Evolutionary conservation across 257 asterid genomes (phyloP), one percentile per base, ranked within the genome.

Genomic region (Solanum neorickii): DNA sequence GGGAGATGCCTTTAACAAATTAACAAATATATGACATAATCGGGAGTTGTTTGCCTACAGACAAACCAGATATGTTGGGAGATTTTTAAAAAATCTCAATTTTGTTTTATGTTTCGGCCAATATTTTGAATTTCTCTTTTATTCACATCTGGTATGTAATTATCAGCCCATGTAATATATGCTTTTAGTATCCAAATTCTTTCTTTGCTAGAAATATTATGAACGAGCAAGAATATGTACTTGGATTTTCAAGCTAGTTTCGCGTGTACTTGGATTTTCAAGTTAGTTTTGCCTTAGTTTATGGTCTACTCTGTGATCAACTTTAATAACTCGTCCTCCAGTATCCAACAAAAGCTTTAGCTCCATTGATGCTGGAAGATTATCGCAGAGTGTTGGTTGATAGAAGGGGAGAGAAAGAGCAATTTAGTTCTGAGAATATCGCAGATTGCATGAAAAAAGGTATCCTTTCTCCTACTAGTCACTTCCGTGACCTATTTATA

Each of bases 341-440:
- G 99, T 95, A 94, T 91, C 99, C 99, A 86, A 97, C 99, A 49
- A 97, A 97, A 90, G 99, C 99, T 65, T 90, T 97, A 91, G 98
- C 94, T 59, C 98, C 99, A 9, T 78, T 94, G 49, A 93, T 94
- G 98, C 94, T 97, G 46, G 98, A 95, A 92, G 99, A 97, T 89
- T 91, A 94, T 88, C 92, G 98, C 23, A 95, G 93, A 87, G 94
- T 96, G 84, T 92, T 94, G 97, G 95, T 94, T 87, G 99, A 94
- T 65, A 92, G 95, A 91, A 91, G 95, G 86, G 98, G 98, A 89
- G 98, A 95, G 91, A 90, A 90, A 86, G 98, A 93, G 89, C 97
- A 90, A 83, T 97, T 97, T 90, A 97, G 89, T 85, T 88, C 92
- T 70, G 93, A 94, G 88, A 86, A 97, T 91, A 97, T 97, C 87